Evolutionary conservation across 176 grass and related monocot species (phyloP), one percentile per base, ranked within the genome.

Genomic region (Areca catechu): DNA sequence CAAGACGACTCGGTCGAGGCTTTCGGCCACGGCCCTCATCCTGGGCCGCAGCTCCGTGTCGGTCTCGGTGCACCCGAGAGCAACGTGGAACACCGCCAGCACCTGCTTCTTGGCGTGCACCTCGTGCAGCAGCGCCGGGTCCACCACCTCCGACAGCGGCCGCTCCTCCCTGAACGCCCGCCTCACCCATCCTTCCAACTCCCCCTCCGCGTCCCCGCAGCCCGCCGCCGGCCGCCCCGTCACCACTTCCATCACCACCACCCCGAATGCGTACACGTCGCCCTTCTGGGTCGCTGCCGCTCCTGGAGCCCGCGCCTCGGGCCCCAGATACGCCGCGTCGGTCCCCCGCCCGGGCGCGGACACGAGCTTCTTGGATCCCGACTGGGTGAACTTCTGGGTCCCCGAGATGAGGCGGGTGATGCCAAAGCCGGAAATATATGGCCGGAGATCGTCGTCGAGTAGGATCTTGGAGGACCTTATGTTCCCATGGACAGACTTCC

Each of bases 91-190:
- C 7, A 92, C 81, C 16, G 81, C 78, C 49, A 98, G 87, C 34
- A 98, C 93, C 78, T 92, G 87, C 76, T 88, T 88, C 84, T 98
- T 98, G 65, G 93, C 93, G 65, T 92, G 93, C 69, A 98, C 88
- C 75, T 98, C 93, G 65, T 80, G 83, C 21, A 98, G 79, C 73
- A 98, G 58, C 48, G 83, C 62, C 17, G 93, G 93, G 81, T 98
- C 93, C 24, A 98, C 93, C 51, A 98, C 87, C 81, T 98, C 93
- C 66, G 83, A 92, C 59, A 98, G 80, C 15, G 93, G 93, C 59
- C 87, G 78, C 70, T 98, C 93, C 77, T 98, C 93, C 79, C 83
- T 83, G 74, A 98, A 98, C 5, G 93, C 87, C 15, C 72, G 54
- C 24, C 93, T 67, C 57, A 98, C 93, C 87, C 93, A 98, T n/a